phyloP scores from a whole-genome alignment of 2,329 filamentous ascomycete genomes.

The Penicillium fuscoglaucum region DNA sequence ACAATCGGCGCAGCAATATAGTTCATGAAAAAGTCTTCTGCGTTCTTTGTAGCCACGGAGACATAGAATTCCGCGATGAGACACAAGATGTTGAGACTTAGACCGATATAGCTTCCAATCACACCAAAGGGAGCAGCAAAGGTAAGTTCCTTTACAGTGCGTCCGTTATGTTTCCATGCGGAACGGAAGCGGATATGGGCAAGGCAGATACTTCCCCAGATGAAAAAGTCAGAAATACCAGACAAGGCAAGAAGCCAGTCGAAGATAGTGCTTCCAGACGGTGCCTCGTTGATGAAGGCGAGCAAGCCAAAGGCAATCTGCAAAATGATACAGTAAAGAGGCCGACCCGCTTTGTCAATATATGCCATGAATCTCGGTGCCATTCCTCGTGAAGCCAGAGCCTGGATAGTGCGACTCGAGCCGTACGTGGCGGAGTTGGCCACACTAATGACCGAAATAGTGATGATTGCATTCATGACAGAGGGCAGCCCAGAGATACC shows the following conservation, averaged over 20 bases:
- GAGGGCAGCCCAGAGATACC: constrained; percentile 61
- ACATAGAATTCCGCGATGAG: constrained; percentile 51
- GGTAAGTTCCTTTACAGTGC: constrained; percentile 63
- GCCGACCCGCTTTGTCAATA: constrained; percentile 49
- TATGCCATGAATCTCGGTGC: constrained; percentile 48
- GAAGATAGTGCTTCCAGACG: constrained; percentile 56
- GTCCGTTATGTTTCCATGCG: constrained; percentile 61
- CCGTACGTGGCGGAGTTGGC: constrained; percentile 61
- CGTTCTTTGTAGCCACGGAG: constrained; percentile 33
- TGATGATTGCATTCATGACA: constrained; percentile 68
- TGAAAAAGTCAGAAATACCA: constrained; percentile 63
- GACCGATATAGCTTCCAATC: constrained; percentile 62
- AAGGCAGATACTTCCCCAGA: constrained; percentile 65
- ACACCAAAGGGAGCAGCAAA: constrained; percentile 63
- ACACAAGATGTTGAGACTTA: constrained; percentile 57
- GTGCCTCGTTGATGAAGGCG: constrained; percentile 43
- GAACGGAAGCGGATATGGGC: constrained; percentile 68
- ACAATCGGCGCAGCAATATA: constrained; percentile 44
- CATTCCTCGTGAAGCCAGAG: constrained; percentile 50
- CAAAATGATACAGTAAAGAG: constrained; percentile 44
- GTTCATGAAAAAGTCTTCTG: constrained; percentile 47
- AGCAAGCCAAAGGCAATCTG: constrained; percentile 44
- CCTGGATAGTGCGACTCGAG: constrained; percentile 58
- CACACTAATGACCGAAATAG: constrained; percentile 61
- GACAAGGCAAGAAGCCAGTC: constrained; percentile 66